Base-by-base conservation (phyloP, 1,139 yeast species). In the Saccharomyces hybrid region DNA sequence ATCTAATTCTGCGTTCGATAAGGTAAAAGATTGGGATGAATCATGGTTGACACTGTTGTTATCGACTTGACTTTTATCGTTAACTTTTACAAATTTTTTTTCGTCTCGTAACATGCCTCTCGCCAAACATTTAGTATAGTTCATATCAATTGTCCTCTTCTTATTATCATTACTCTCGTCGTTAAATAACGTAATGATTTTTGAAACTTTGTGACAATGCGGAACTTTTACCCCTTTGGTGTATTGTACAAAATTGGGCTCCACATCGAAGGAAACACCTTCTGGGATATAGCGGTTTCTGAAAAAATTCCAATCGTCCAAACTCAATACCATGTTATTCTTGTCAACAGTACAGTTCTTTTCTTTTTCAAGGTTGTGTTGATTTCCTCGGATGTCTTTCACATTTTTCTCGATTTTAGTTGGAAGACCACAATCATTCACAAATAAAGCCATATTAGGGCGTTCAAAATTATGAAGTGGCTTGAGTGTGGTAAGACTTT, bases 91-190 rank as follows among this genome's bases (percentile, higher is more conserved):
- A 5, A 41, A 20, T 13, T 32, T 42, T 20, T 23, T n/a, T 26
- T 16, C 25, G 20, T 26, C 14, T 25, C 31, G 20, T 25, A 28
- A 26, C 32, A 25, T 41, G 16, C 60, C 59, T 47, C 59, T 49
- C 5, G 67, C 66, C 14, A 64, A 57, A 49, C 68, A 63, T 49
- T 61, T 59, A 2, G 55, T 56, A 46, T 63, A 59, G 51, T 66
- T 65, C 65, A 67, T 65, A 5, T 59, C 64, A n/a, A 64, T 61
- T 16, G 55, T 64, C 20, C 56, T 54, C 16, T 54, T 51, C 46
- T 56, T 60, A 11, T 50, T 55, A 29, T 59, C 54, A 1, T 51
- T 49, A 8, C 54, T 54, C 49, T 64, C 49, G 13, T 55, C 61
- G 25, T 53, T 47, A 44, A 66, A 64, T 3, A 62, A 46, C 2